Evolutionary conservation across 352 stramenopile genomes (phyloP).

Genomic region (Globisporangium orthogonon): DNA sequence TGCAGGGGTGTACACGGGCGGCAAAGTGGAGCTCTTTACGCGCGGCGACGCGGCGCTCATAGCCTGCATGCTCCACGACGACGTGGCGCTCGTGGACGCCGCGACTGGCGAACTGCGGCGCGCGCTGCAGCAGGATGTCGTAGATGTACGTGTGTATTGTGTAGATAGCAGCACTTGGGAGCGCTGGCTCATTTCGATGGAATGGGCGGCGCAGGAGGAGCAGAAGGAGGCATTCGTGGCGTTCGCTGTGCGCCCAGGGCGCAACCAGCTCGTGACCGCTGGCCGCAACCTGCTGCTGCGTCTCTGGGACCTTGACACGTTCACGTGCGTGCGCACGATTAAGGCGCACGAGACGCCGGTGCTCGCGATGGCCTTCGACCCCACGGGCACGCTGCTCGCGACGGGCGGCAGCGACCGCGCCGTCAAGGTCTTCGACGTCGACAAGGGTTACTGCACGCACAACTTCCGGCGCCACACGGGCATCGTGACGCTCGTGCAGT

Average conservation of each 20-base stretch:
- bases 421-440: conserved; percentile 93
- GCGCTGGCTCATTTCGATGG: not conserved
- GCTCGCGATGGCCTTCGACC: conserved; percentile 86
- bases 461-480: conserved; percentile 86
- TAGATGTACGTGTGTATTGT: conserved; percentile 23
- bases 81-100: conserved; percentile 73
- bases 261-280: conserved; percentile 81
- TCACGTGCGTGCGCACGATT: conserved; percentile 70
- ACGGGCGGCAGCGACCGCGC: conserved; percentile 95
- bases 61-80: conserved; percentile 79
- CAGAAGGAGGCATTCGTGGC: conserved; percentile 81
- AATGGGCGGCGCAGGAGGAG: conserved; percentile 27
- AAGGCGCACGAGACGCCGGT: conserved; percentile 77
- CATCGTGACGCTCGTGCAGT: conserved; percentile 86
- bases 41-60: conserved; percentile 28
- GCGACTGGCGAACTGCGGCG: conserved; percentile 62
- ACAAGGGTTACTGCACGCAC: conserved; percentile 92
- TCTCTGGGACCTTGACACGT: conserved; percentile 82
- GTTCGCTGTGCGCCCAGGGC: conserved; percentile 64
- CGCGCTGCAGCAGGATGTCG: conserved; percentile 68
- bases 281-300: conserved; percentile 81
- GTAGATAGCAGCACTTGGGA: too few relatives aligned
- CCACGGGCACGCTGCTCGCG: conserved; percentile 89
- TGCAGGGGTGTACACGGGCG: conserved; percentile 75
- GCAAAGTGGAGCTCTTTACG: conserved; percentile 67